Conservation (phyloP, 495 filamentous ascomycete genomes). For the Podospora tetraspora region DNA sequence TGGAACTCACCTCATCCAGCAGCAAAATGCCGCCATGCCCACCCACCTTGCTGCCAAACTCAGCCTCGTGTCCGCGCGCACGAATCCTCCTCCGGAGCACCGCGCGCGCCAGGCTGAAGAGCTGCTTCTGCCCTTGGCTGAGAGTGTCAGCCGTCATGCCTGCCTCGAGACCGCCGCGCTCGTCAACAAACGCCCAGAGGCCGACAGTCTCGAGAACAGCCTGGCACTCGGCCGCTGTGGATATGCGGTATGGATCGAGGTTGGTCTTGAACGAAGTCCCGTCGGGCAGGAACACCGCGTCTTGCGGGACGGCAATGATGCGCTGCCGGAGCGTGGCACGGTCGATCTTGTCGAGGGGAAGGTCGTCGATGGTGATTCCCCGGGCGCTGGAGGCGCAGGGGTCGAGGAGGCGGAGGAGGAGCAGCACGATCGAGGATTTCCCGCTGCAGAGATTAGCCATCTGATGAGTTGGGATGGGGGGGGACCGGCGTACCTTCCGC, state of each 20-base stretch:
- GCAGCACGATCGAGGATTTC: constrained; percentile 85
- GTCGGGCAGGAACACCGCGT: constrained; percentile 53
- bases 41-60: constrained; percentile 18
- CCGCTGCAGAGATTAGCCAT: constrained; percentile 36
- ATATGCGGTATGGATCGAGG: constrained; percentile 34
- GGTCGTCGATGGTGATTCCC: constrained; percentile 20
- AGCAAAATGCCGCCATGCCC: constrained; percentile 30
- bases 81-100: constrained; percentile 42
- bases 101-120: constrained; percentile 59
- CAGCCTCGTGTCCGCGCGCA: constrained; percentile 7
- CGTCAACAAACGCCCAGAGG: constrained; percentile 44
- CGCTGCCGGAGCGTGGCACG: constrained; percentile 18
- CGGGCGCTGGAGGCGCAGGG: constrained; percentile 60
- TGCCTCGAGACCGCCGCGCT: constrained; percentile 48
- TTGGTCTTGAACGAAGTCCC: constrained; percentile 41
- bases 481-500: constrained; percentile 13
- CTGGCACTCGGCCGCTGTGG: constrained; percentile 38
- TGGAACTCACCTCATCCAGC: constrained; percentile 40
- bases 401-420: constrained; percentile 85
- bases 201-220: constrained; percentile 46
- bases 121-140: constrained; percentile 58
- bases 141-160: constrained; percentile 48
- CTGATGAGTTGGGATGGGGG: neutral
- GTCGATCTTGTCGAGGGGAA: constrained; percentile 16
- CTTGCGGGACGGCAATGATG: constrained; percentile 44